Conservation (phyloP, 1,284 basidiomycete genomes). For the Crepidotus sp. region DNA sequence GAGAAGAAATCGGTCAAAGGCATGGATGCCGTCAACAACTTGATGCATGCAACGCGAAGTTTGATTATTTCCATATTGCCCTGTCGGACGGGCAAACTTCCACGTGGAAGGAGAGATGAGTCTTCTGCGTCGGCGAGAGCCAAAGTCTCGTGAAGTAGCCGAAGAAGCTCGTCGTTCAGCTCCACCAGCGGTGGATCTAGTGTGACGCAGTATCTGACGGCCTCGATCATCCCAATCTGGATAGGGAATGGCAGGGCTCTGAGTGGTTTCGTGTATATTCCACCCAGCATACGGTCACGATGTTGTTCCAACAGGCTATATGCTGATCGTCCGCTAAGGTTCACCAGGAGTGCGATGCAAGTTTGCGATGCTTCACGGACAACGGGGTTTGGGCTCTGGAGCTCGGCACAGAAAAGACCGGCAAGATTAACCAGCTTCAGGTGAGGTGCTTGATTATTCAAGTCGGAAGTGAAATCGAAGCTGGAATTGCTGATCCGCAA, state of each 20-base stretch:
- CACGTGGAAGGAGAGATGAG: constrained; percentile 55
- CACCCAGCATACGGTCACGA: constrained; percentile 79
- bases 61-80: constrained; percentile 79
- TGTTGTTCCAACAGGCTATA: constrained; percentile 79
- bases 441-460: constrained; percentile 27
- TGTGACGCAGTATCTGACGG: constrained; percentile 86
- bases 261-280: constrained; percentile 96
- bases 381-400: constrained; percentile 80
- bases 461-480: constrained; percentile 35
- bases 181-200: constrained; percentile 82
- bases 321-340: constrained; percentile 65
- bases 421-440: constrained; percentile 59
- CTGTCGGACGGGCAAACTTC: constrained; percentile 44
- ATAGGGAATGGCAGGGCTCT: constrained; percentile 91
- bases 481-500: constrained; percentile 64
- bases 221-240: constrained; percentile 98
- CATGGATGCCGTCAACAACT: constrained; percentile 90
- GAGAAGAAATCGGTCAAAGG: constrained; percentile 88
- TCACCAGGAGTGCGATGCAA: constrained; percentile 76
- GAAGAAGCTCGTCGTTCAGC: constrained; percentile 86
- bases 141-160: constrained; percentile 89
- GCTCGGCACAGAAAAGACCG: constrained; percentile 84
- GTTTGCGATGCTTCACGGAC: constrained; percentile 82
- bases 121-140: constrained; percentile 97
- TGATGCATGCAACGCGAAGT: constrained; percentile 93